Percentiles rank a stretch among this genome's conserved stretches.
phyloP scores from a whole-genome alignment of 345 rosid genomes.

The Acer saccharum region DNA sequence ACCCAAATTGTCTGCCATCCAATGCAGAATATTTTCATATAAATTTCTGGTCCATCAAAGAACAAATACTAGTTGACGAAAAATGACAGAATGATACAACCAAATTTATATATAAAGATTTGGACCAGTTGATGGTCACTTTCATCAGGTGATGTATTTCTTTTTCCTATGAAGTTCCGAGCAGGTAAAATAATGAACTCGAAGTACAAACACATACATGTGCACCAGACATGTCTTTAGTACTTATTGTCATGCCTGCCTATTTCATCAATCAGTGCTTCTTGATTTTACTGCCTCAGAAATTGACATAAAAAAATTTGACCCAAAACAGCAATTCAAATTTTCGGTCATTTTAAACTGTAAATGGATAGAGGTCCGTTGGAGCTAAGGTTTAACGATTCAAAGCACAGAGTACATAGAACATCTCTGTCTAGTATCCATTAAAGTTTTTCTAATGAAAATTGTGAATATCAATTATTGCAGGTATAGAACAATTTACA shows the following conservation, averaged over 20 bases:
- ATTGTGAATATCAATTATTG: not conserved
- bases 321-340: not conserved
- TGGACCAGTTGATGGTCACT: conserved; percentile 11
- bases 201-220: conserved; percentile 20
- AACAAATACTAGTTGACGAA: conserved; percentile 20
- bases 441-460: not conserved
- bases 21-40: not conserved
- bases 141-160: conserved; percentile 20
- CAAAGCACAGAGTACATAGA: conserved; percentile 1
- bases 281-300: conserved; percentile 18
- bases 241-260: not conserved
- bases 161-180: conserved; percentile 10
- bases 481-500: not conserved
- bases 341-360: conserved; percentile 2
- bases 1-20: not conserved
- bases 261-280: conserved; percentile 7
- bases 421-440: not conserved
- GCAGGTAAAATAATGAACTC: conserved; percentile 7
- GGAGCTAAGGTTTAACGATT: not conserved
- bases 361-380: not conserved
- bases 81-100: conserved; percentile 18
- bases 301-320: conserved; percentile 18
- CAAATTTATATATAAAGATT: conserved; percentile 12
- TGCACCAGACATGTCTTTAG: conserved; percentile 20
- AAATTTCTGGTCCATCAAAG: conserved; percentile 14